Base-by-base conservation (phyloP, 2,329 filamentous ascomycete genomes). In the Microcera coccophila region DNA sequence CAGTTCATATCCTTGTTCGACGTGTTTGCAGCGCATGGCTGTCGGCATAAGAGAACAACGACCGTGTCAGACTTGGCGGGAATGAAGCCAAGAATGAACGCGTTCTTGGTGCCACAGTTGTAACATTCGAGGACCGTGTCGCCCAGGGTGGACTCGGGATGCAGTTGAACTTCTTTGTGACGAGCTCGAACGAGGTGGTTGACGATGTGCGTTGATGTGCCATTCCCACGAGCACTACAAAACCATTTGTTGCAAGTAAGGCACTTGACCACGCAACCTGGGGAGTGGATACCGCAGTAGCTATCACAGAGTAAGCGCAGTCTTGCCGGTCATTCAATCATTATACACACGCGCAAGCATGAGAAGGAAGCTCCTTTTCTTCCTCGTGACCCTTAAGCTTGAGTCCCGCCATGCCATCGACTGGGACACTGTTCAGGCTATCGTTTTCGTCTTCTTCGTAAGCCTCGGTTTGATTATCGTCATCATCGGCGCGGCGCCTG, bases 1-100 rank as follows among this genome's bases (percentile, higher is more conserved):
- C 93, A 98, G 65, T 93, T 98, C 90, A 98, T 97, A 61, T 98
- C 93, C 69, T 98, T 98, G 53, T 89, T 91, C 24, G 93, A 97
- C 2, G 90, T 87, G 70, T 87, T 91, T 20, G 93, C 85, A 24
- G 91, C 93, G 66, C 93, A 98, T 36, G 93, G 93, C 67, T 97
- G 93, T 48, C 93, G 90, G 66, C 93, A 98, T 28, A 98, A 79
- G 34, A 98, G 81, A 18, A 98, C 93, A 7, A 98, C 94, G 20
- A 98, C 93, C 0, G 93, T 96, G 61, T 98, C 94, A 10, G 93
- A 97, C 65, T 98, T 98, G 43, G 93, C 93, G 9, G 93, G 94
- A 56, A 98, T 98, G 65, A 98, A 98, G 5, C 93, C 93, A 20
- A 98, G 83, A 26, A 97, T 76, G 58, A 98, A 98, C 37, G 96